A percentile compares a stretch with the other conserved stretches of the same genome.
Conservation (phyloP, 108 stramenopile species). For the Cyclostephanos tholiformis region DNA sequence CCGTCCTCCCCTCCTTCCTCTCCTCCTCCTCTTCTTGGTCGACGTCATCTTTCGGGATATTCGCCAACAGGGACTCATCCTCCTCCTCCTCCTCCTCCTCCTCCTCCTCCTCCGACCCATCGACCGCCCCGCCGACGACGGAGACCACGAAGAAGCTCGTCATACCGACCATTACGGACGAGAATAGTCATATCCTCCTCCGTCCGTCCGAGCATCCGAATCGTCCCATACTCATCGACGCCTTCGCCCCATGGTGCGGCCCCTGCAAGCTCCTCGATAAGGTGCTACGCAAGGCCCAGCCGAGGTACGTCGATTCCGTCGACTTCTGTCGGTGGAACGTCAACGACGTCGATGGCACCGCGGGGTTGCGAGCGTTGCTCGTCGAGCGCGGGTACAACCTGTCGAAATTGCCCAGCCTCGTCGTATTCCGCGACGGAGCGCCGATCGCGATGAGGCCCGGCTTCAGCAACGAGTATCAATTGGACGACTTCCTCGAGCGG, state of each 20-base stretch:
- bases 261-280: constrained; percentile 50
- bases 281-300: constrained; percentile 40
- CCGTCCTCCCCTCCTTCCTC: no score
- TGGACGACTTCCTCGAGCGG: constrained; percentile 43
- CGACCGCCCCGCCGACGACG: neutral
- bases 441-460: constrained; percentile 38
- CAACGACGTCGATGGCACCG: constrained; percentile 35
- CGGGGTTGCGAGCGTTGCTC: constrained; percentile 21
- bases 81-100: no score
- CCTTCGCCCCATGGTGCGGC: constrained; percentile 37
- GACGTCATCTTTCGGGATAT: no score
- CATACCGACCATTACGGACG: constrained; percentile 16
- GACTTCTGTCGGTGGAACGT: constrained; percentile 49
- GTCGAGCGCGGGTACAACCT: constrained; percentile 28
- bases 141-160: neutral
- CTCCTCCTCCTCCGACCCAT: no score
- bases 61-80: no score
- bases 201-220: constrained; percentile 6
- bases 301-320: constrained; percentile 31
- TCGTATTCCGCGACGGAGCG: constrained; percentile 31
- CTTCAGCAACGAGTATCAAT: constrained; percentile 42
- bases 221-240: constrained; percentile 21
- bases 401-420: constrained; percentile 34
- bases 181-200: constrained; percentile 6
- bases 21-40: no score